Base-by-base conservation (phyloP, 371 early-diverging fungal genomes). In the Circinella umbellata region DNA sequence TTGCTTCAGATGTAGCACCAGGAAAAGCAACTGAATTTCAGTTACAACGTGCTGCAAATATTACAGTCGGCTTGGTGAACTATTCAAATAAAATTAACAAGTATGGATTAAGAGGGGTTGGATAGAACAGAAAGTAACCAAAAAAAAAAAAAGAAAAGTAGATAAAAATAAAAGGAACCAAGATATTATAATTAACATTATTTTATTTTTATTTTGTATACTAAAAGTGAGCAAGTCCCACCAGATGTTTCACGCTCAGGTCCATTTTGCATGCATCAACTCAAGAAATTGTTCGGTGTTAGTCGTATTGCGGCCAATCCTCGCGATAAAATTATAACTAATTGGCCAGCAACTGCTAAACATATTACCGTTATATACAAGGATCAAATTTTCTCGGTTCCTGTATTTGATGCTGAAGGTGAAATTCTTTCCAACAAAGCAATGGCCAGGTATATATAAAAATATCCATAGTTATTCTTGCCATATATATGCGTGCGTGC, bases 231-330 rank as follows among this genome's bases (percentile, higher is more conserved):
- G 69, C 63, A 74, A 37, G 70, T 96, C 63, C 85, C 92, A 10
- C 85, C 93, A 10, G 96, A 96, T 69, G 75, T 73, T 63, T 86
- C 90, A 49, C 85, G 89, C 37, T 88, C 90, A 42, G 80, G 80
- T 2, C 94, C 96, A 0, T 78, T 95, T 38, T 95, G 95, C 77
- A 97, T 98, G 97, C 88, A 96, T 79, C 97, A 97, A 80, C 90
- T 92, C 76, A 89, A 88, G 67, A 83, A 87, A 46, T 87, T 94
- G 76, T 96, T 96, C 81, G 94, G 95, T n/a, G 86, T 92, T 2
- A 86, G 88, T 39, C 88, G 97, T 39, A 88, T 94, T 61, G 91
- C 96, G 18, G 84, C 88, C 14, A 54, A 82, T 34, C 88, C 84
- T 0, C 76, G 89, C 54, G 97, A 97, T 73, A 71, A 81, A 37